phyloP scores from a whole-genome alignment of 345 rosid genomes.

The Acer yangbiense region DNA sequence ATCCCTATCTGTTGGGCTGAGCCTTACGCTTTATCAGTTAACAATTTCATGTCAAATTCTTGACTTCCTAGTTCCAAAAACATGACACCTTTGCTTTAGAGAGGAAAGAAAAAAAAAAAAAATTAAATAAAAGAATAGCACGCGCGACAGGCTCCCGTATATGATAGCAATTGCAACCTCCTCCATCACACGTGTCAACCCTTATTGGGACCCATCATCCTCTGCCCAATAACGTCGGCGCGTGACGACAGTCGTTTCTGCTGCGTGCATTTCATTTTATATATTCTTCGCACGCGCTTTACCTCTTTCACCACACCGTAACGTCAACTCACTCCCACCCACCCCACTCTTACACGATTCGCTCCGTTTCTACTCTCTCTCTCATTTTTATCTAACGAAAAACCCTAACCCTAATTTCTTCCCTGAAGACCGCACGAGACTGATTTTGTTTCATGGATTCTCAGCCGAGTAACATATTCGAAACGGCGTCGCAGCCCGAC shows the following conservation, averaged over 20 bases:
- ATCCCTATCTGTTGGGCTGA: too few relatives aligned
- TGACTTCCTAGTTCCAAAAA: too few relatives aligned
- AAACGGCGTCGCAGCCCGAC: slow-evolving; percentile 97
- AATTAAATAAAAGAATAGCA: slow-evolving; percentile 9
- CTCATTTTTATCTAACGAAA: not conserved
- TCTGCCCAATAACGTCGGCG: slow-evolving; percentile 2
- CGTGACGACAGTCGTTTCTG: not conserved
- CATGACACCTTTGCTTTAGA: too few relatives aligned
- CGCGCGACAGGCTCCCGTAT: not conserved
- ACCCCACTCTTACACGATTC: not conserved
- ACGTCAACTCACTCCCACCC: not conserved
- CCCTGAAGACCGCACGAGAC: not conserved
- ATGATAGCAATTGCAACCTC: not conserved
- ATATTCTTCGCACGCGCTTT: not conserved
- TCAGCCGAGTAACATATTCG: slow-evolving; percentile 68
- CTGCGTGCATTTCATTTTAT: not conserved
- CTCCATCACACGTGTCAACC: not conserved
- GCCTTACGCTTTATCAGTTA: too few relatives aligned
- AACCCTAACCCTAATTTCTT: slow-evolving; percentile 30
- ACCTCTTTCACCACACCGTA: not conserved
- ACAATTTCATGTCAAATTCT: too few relatives aligned
- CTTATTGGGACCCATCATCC: not conserved
- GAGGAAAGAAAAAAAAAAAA: slow-evolving; percentile 15
- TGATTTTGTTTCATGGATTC: slow-evolving; percentile 56
- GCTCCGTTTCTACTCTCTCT: not conserved